Base-by-base conservation (phyloP, 1,139 yeast species). In the Taiozyma sp. region DNA sequence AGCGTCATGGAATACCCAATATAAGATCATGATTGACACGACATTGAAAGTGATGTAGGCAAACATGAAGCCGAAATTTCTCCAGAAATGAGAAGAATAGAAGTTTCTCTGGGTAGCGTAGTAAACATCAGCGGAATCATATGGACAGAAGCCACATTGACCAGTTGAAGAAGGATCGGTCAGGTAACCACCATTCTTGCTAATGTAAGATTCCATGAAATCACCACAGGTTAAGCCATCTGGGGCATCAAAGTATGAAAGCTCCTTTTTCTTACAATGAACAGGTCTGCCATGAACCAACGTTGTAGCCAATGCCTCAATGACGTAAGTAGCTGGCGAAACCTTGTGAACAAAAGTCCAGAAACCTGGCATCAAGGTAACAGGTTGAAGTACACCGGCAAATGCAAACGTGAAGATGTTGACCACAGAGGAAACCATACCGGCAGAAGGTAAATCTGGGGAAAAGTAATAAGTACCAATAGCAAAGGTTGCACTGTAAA, bases 301-400 rank as follows among this genome's bases (percentile, higher is more conserved):
- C 34, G 74, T 66, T 19, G 81, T 63, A 54, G 83, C 65, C 58
- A 81, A 67, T 23, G 77, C 79, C 48, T 73, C 74, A 46, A 81
- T 70, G 61, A 80, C 69, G 59, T 82, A 82, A 3, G 89, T 84
- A 53, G 83, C 72, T 24, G 91, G 91, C 49, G 83, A 81, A 38
- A 71, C 74, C 63, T 89, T 75, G 72, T 84, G 68, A 76, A 73
- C 75, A 76, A 80, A 74, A 64, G 79, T 57, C 90, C 87, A 75
- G 70, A 79, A 73, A 62, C 82, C 69, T 14, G 81, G 81, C 70
- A 86, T 70, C n/a, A 70, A 70, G n/a, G 70, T 63, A 27, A 84
- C 80, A 32, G 83, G 76, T 14, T 80, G 85, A 66, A 88, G 69
- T 45, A 86, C 93, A 78, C 96, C 96, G 71, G 92, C 84, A 80